phyloP scores from a whole-genome alignment of 495 filamentous ascomycete genomes.

The Xylaria cubensis region DNA sequence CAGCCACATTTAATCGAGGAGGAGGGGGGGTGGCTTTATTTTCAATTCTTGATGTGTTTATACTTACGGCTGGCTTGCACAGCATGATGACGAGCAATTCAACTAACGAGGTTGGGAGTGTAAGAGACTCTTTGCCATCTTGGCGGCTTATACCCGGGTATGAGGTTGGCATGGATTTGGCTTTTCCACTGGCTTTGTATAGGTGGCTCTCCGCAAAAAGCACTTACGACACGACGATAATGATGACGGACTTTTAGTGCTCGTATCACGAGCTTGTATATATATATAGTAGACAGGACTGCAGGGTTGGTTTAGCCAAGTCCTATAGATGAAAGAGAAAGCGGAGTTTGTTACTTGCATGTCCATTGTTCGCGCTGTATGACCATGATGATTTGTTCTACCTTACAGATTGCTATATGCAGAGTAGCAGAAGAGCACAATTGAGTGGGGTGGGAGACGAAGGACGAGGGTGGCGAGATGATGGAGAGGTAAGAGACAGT shows the following conservation, averaged over 20 bases:
- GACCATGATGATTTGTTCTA: background rate
- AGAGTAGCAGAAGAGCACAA: background rate
- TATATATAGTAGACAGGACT: conserved; percentile 8
- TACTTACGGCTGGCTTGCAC: conserved; percentile 21
- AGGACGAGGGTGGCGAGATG: background rate
- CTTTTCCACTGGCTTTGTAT: conserved; percentile 27
- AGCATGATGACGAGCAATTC: background rate
- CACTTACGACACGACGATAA: conserved; percentile 18
- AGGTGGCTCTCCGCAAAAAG: conserved; percentile 13
- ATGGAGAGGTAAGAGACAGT: background rate
- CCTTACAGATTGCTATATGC: background rate
- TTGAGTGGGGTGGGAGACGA: background rate
- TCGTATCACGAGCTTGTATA: conserved; percentile 21
- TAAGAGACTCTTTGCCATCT: background rate
- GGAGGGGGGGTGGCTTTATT: conserved; percentile 4
- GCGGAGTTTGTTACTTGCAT: conserved; percentile 16
- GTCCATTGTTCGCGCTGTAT: background rate
- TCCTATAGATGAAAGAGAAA: conserved; percentile 13
- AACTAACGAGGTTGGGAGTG: conserved; percentile 2
- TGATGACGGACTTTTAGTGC: conserved; percentile 15
- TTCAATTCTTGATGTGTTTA: conserved; percentile 21
- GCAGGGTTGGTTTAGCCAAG: conserved; percentile 15
- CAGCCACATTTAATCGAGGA: conserved; percentile 35
- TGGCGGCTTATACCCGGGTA: conserved; percentile 4
- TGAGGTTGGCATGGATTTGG: conserved; percentile 15